A percentile compares a stretch with the other conserved stretches of the same genome.
Conservation (phyloP, 345 rosid species). For the Brassica carinata region DNA sequence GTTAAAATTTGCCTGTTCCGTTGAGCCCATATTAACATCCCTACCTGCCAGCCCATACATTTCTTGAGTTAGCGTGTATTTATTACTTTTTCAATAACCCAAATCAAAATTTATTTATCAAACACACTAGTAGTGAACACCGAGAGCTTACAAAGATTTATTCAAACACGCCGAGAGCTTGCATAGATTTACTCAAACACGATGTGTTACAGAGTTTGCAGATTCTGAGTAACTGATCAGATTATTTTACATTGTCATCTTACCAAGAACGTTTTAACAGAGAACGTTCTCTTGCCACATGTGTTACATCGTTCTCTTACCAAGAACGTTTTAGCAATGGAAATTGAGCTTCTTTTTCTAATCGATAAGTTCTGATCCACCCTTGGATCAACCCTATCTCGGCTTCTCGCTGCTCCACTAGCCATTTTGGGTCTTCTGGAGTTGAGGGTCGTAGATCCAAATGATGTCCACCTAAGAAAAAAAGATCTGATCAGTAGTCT, state of each 20-base stretch:
- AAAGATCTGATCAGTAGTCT: neutral
- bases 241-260: neutral
- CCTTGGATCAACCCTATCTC: slow-evolving; percentile 72
- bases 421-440: slow-evolving; percentile 75
- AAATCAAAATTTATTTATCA: neutral
- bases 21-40: too few species aligned
- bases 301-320: slow-evolving; percentile 21
- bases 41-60: slow-evolving; percentile 25
- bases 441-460: slow-evolving; percentile 74
- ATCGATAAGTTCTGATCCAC: slow-evolving; percentile 59
- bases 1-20: too few species aligned
- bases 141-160: neutral
- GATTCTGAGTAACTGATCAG: neutral
- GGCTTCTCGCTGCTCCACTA: slow-evolving; percentile 68
- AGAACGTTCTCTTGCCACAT: neutral
- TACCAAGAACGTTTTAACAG: neutral
- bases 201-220: slow-evolving; percentile 9
- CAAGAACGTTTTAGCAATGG: slow-evolving; percentile 38
- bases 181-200: slow-evolving; percentile 16
- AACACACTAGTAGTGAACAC: neutral
- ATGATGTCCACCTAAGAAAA: slow-evolving; percentile 77
- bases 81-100: neutral
- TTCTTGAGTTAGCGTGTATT: neutral
- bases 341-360: slow-evolving; percentile 42
- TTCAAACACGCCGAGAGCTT: neutral